These are phyloP conservation scores for Fusarium sp. DNA, from an alignment of 2,329 filamentous ascomycete genomes.

Conservation along the genomic window DNA sequence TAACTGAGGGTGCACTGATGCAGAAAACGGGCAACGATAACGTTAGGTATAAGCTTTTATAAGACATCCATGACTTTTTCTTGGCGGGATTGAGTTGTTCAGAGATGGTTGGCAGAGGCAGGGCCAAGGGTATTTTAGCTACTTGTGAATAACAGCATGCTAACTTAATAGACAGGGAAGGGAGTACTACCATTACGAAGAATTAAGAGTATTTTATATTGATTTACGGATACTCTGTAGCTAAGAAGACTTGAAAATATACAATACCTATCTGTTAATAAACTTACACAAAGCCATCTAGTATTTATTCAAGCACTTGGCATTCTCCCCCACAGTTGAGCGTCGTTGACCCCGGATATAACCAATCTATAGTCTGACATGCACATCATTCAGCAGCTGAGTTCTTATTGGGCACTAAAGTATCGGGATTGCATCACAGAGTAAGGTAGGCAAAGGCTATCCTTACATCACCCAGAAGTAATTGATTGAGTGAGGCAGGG, in stretches of 20 bases:
- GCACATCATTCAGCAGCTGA: conserved; percentile 8
- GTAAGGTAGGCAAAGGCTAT: not conserved
- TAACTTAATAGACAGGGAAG: not conserved
- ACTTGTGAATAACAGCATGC: not conserved
- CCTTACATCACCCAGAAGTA: not conserved
- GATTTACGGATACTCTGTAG: too few species aligned
- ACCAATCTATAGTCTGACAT: not conserved
- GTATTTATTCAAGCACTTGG: not conserved
- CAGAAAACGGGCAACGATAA: conserved; percentile 7
- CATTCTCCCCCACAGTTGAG: not conserved
- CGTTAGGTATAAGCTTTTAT: conserved; percentile 3
- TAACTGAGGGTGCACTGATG: not conserved
- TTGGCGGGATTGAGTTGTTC: not conserved
- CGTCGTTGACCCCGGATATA: too few species aligned
- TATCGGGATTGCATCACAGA: conserved; percentile 6
- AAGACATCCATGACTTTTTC: not conserved
- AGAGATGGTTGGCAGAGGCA: not conserved
- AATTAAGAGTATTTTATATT: too few species aligned
- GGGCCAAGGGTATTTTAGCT: not conserved
- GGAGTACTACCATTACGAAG: too few species aligned
- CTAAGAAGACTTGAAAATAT: too few species aligned
- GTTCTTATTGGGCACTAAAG: conserved; percentile 2
- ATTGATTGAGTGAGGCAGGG: not conserved
- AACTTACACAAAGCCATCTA: not conserved
- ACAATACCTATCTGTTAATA: not conserved